Evolutionary conservation across 2,329 filamentous ascomycete genomes (phyloP).

Genomic region (Arthrobotrys entomopaga): DNA sequence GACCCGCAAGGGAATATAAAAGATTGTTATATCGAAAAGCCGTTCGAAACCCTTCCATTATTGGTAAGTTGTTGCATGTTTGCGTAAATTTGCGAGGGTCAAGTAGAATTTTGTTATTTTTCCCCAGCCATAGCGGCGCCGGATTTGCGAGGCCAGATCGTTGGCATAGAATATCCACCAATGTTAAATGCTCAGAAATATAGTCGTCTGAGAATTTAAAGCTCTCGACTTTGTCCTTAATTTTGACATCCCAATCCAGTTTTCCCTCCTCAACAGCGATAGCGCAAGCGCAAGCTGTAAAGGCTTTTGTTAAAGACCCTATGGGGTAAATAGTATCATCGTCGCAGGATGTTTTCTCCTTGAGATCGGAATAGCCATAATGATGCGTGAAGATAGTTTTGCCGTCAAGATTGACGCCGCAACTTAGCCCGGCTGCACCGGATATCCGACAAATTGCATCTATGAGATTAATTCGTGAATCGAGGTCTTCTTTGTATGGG

Average conservation of each 20-base stretch:
- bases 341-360: neutral
- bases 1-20: constrained; percentile 6
- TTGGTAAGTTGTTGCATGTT: constrained; percentile 4
- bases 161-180: constrained; percentile 6
- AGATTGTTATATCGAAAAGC: constrained; percentile 13
- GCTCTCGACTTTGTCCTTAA: neutral
- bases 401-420: no score
- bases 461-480: no score
- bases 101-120: constrained; percentile 14
- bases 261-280: constrained; percentile 9
- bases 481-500: no score
- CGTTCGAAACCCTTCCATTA: constrained; percentile 5
- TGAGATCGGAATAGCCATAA: no score
- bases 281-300: constrained; percentile 4
- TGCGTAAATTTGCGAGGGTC: neutral
- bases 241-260: neutral
- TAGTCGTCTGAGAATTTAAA: neutral
- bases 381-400: no score
- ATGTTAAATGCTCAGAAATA: neutral
- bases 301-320: constrained; percentile 13
- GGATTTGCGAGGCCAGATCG: constrained; percentile 6
- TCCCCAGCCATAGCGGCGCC: constrained; percentile 7
- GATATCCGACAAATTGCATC: no score
- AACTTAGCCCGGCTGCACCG: no score
- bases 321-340: constrained; percentile 11